A percentile compares a stretch with the other conserved stretches of the same genome.
Conservation (phyloP, 164 flowering plant genomes). For the Liriodendron chinense region DNA sequence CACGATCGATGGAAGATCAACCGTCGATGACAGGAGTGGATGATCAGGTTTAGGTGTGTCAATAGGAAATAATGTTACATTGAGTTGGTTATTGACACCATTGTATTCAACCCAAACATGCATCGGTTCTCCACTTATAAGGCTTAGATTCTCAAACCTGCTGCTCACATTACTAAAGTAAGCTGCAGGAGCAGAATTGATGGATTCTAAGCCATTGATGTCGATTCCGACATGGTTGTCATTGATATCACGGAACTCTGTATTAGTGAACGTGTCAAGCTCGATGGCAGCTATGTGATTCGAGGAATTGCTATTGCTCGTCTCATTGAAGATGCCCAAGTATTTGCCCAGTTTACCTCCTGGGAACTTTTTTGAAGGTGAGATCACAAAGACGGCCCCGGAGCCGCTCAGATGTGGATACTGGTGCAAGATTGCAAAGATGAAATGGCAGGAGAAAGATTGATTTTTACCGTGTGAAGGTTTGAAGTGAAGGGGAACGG, state of each 20-base stretch:
- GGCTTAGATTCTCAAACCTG: slow-evolving; percentile 13
- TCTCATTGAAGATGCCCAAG: slow-evolving; percentile 37
- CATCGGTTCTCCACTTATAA: slow-evolving; percentile 22
- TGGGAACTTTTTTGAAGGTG: neutral
- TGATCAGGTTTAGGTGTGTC: slow-evolving; percentile 4
- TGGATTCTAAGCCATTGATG: slow-evolving; percentile 35
- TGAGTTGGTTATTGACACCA: slow-evolving; percentile 9
- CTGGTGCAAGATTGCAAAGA: neutral
- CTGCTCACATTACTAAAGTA: slow-evolving; percentile 19
- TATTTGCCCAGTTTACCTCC: slow-evolving; percentile 11
- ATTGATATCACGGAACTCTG: slow-evolving; percentile 26
- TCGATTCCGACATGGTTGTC: slow-evolving; percentile 51
- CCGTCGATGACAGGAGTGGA: slow-evolving; percentile 14
- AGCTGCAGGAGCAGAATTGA: slow-evolving; percentile 24
- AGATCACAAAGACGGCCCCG: slow-evolving; percentile 1
- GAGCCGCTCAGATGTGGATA: neutral
- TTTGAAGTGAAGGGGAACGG: slow-evolving; percentile 12
- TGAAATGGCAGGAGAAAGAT: slow-evolving; percentile 13
- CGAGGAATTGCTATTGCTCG: slow-evolving; percentile 23
- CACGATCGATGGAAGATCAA: slow-evolving; percentile 4
- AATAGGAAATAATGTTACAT: slow-evolving; percentile 10
- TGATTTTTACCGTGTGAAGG: neutral
- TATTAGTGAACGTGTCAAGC: slow-evolving; percentile 28
- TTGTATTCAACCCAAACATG: slow-evolving; percentile 20
- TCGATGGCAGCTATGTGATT: slow-evolving; percentile 47